Conservation (phyloP, 257 asterid species). For the Plantago major region DNA sequence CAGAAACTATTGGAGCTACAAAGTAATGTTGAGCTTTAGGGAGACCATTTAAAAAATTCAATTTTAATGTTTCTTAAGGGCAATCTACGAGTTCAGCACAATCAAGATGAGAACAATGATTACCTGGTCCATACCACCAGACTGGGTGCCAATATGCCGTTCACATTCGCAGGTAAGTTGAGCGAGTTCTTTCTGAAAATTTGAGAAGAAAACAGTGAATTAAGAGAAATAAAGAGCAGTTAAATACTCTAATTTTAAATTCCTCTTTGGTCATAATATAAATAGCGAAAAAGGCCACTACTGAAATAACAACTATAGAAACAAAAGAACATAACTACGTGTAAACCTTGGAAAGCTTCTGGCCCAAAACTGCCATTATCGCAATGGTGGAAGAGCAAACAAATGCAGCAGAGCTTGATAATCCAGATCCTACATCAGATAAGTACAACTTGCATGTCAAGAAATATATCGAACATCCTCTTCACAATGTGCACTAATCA, state of each 20-base stretch:
- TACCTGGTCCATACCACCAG: slow-evolving; percentile 99
- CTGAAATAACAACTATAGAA: too few species aligned
- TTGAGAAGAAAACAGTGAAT: background rate
- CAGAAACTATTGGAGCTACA: too few species aligned
- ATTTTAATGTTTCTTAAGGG: too few species aligned
- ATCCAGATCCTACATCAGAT: slow-evolving; percentile 71
- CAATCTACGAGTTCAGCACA: too few species aligned
- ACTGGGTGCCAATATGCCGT: slow-evolving; percentile 92
- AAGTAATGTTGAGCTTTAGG: background rate
- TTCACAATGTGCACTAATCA: background rate
- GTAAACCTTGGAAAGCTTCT: slow-evolving; percentile 59
- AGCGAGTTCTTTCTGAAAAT: slow-evolving; percentile 87
- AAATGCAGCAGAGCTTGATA: slow-evolving; percentile 98
- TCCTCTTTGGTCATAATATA: too few species aligned
- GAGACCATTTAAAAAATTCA: too few species aligned
- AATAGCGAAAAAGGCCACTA: background rate
- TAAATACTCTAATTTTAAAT: too few species aligned
- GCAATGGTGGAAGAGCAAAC: slow-evolving; percentile 95
- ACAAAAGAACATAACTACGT: background rate
- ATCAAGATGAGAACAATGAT: background rate
- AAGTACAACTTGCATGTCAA: background rate
- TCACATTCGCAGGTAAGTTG: slow-evolving; percentile 95
- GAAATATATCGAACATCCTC: too few species aligned
- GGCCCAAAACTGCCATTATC: slow-evolving; percentile 73
- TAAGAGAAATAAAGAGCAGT: too few species aligned